phyloP scores from a whole-genome alignment of 352 stramenopile genomes.

The Pythium oligandrum region DNA sequence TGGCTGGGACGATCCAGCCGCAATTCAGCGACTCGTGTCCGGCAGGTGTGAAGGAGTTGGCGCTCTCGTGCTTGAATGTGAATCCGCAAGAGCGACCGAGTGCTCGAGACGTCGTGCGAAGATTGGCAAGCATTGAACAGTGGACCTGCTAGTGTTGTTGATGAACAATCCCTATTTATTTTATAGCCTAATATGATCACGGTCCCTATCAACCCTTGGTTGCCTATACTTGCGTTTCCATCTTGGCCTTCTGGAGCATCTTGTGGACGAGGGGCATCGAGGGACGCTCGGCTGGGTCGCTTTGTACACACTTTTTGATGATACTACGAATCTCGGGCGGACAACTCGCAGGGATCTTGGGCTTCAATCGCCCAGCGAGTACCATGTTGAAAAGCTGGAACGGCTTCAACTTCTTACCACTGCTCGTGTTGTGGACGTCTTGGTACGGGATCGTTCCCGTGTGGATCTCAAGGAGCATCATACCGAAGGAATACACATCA shows the following conservation, averaged over 20 bases:
- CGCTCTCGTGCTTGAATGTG: constrained; percentile 9
- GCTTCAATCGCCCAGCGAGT: constrained; percentile 17
- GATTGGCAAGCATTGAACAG: too few relatives aligned
- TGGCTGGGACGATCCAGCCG: constrained; percentile 35
- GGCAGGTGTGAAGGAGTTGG: constrained; percentile 7
- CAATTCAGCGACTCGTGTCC: constrained; percentile 37
- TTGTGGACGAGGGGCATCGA: constrained; percentile 18
- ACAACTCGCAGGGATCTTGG: constrained; percentile 10
- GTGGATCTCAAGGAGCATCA: constrained; percentile 32
- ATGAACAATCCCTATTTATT: too few relatives aligned
- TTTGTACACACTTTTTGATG: constrained; percentile 13
- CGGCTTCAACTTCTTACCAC: constrained; percentile 18
- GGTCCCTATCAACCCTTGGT: too few relatives aligned
- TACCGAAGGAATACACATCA: constrained; percentile 26
- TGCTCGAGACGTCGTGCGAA: constrained; percentile 9
- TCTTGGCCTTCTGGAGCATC: constrained; percentile 17
- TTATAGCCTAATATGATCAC: too few relatives aligned
- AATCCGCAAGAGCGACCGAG: constrained; percentile 8
- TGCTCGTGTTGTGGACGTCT: constrained; percentile 19
- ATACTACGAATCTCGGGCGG: constrained; percentile 16
- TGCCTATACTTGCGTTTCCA: constrained; percentile 12
- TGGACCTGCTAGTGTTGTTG: too few relatives aligned
- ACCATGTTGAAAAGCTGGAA: constrained; percentile 29
- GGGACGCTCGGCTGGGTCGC: constrained; percentile 10
- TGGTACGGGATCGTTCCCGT: constrained; percentile 20